Conservation (phyloP, 768 basidiomycete species). For the Russula olivacea region DNA sequence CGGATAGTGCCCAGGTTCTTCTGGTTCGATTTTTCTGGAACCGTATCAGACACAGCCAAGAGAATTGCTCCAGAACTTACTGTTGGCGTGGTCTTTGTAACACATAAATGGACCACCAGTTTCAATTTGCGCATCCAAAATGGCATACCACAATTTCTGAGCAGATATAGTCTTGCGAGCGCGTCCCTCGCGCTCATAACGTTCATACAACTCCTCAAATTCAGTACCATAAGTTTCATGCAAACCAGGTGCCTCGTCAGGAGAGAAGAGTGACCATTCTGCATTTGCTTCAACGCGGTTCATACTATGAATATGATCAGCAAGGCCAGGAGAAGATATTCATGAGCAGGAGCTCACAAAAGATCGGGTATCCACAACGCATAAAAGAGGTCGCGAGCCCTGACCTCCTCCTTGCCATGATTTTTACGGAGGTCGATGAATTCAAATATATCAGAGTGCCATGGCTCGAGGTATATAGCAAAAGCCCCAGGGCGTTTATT, state of each 20-base stretch:
- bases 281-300: conserved; percentile 86
- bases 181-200: conserved; percentile 87
- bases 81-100: conserved; percentile 94
- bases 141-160: conserved; percentile 98
- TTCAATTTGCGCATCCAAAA: conserved; percentile 95
- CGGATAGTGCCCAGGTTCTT: conserved; percentile 98
- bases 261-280: conserved; percentile 97
- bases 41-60: neutral
- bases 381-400: conserved; percentile 95
- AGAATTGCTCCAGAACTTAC: conserved; percentile 40
- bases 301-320: conserved; percentile 55
- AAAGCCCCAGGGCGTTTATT: conserved; percentile 99
- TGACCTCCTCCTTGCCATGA: conserved; percentile 96
- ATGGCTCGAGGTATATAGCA: conserved; percentile 97
- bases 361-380: conserved; percentile 97
- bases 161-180: conserved; percentile 81
- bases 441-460: conserved; percentile 97
- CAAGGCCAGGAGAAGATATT: neutral
- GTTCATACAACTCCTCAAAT: conserved; percentile 80
- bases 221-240: conserved; percentile 85
- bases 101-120: conserved; percentile 99
- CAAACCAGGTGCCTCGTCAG: conserved; percentile 89
- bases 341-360: conserved; percentile 52
- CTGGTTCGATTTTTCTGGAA: conserved; percentile 90
- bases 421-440: conserved; percentile 98